These are phyloP conservation scores for Candida jianshihensis DNA, from an alignment of 805 yeast genomes.

Conservation along the genomic window DNA sequence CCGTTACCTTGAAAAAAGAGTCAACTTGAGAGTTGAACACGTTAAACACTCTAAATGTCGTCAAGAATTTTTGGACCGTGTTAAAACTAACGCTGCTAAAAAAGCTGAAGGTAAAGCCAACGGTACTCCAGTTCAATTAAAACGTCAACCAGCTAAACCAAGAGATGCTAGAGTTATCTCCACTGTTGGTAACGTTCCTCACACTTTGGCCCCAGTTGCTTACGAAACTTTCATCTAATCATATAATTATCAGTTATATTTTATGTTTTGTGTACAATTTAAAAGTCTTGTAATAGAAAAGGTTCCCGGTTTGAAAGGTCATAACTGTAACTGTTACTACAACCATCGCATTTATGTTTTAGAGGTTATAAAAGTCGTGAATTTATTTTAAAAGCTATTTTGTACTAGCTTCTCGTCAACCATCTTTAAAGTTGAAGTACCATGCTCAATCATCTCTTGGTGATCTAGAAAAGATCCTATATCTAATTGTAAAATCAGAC, in stretches of 20 bases:
- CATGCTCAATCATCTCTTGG: conserved; percentile 25
- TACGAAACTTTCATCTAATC: conserved; percentile 98
- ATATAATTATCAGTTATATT: conserved; percentile 14
- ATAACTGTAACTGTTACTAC: too few species aligned
- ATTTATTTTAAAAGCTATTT: conserved; percentile 6
- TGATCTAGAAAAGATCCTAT: conserved; percentile 29
- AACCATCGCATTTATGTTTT: too few species aligned
- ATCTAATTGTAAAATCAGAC: conserved; percentile 33
- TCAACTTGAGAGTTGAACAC: conserved; percentile 98
- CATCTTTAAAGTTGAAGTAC: conserved; percentile 4
- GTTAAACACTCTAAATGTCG: conserved; percentile 99
- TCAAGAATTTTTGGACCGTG: conserved; percentile 98
- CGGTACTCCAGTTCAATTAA: conserved; percentile 85
- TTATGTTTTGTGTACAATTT: conserved; percentile 20
- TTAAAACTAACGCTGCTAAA: conserved; percentile 91
- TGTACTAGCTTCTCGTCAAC: conserved; percentile 6
- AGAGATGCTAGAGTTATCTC: conserved; percentile 85
- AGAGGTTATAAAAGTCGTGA: neutral
- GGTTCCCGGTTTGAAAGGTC: conserved; percentile 1
- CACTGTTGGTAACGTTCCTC: conserved; percentile 80
- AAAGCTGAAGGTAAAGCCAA: conserved; percentile 90
- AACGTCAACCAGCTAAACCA: conserved; percentile 99
- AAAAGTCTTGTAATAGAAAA: conserved; percentile 3
- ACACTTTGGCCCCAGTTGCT: conserved; percentile 97
- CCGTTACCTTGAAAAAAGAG: conserved; percentile 99